Evolutionary conservation across 2,329 filamentous ascomycete genomes (phyloP).

Genomic region (Fusarium sp.): DNA sequence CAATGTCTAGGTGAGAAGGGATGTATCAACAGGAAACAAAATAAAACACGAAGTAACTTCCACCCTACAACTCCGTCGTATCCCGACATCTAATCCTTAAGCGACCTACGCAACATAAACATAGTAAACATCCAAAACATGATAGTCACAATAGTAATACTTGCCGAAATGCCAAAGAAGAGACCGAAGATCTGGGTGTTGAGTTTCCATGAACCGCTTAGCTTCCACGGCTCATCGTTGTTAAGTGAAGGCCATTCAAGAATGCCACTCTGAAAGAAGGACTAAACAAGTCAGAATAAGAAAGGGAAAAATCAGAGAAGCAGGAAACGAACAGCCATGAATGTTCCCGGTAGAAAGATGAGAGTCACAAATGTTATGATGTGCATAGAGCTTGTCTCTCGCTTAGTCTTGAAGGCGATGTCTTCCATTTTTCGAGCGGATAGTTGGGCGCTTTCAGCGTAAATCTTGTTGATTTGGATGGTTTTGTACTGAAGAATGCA

Average conservation of each 20-base stretch:
- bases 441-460: constrained; percentile 23
- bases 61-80: not conserved
- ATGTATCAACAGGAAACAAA: no score
- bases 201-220: not conserved
- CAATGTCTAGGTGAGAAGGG: no score
- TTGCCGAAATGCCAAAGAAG: constrained; percentile 14
- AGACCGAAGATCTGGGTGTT: constrained; percentile 14
- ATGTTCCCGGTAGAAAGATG: constrained; percentile 31
- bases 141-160: constrained; percentile 1
- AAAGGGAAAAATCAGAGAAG: not conserved
- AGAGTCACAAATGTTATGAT: constrained; percentile 34
- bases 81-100: not conserved
- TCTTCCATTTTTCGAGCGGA: constrained; percentile 34
- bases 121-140: constrained; percentile 5
- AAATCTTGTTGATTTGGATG: constrained; percentile 25
- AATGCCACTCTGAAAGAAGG: constrained; percentile 38
- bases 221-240: not conserved
- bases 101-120: constrained; percentile 14
- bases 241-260: constrained; percentile 11
- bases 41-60: no score
- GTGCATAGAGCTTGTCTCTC: constrained; percentile 37
- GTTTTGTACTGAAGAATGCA: constrained; percentile 28
- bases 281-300: constrained; percentile 4
- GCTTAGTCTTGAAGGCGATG: constrained; percentile 36
- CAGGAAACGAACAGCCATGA: constrained; percentile 30